These are phyloP conservation scores for Podaxis sp. DNA, from an alignment of 768 basidiomycete genomes.

Conservation along the genomic window DNA sequence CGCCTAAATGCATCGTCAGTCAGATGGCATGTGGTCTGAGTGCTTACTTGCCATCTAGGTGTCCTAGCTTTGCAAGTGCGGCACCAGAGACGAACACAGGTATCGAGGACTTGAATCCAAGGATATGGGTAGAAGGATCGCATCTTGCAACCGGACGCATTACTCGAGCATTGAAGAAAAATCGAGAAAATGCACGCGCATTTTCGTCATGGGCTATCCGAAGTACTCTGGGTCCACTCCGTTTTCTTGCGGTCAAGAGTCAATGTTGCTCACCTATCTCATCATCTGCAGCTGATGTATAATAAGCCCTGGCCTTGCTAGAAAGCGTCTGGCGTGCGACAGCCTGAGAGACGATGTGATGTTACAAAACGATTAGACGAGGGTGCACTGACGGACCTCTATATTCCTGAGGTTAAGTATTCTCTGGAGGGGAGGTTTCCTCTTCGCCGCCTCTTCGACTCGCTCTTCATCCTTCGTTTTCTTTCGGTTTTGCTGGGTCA, in stretches of 20 bases:
- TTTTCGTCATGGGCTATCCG: conserved; percentile 64
- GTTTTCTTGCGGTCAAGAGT: not conserved
- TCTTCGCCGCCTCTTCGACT: conserved; percentile 57
- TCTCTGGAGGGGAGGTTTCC: conserved; percentile 63
- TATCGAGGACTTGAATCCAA: conserved; percentile 68
- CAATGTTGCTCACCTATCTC: conserved; percentile 59
- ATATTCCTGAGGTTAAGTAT: conserved; percentile 81
- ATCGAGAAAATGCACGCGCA: conserved; percentile 74
- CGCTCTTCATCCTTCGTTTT: conserved; percentile 73
- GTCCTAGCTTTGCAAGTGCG: conserved; percentile 82
- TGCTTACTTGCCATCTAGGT: conserved; percentile 59
- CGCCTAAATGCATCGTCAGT: conserved; percentile 46
- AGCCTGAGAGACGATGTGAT: conserved; percentile 37
- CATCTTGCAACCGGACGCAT: conserved; percentile 65
- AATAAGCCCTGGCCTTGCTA: conserved; percentile 79
- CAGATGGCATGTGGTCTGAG: not conserved
- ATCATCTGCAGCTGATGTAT: conserved; percentile 85
- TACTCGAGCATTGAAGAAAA: conserved; percentile 87
- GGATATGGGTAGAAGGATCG: conserved; percentile 71
- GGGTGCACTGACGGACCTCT: conserved; percentile 52
- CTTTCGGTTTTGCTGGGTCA: conserved; percentile 37
- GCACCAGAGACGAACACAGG: conserved; percentile 86
- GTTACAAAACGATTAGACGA: not conserved
- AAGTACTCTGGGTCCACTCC: conserved; percentile 16
- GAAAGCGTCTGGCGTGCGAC: conserved; percentile 74